Evolutionary conservation across 1,139 yeast genomes (phyloP).

Genomic region (Pichiaceae sp.): DNA sequence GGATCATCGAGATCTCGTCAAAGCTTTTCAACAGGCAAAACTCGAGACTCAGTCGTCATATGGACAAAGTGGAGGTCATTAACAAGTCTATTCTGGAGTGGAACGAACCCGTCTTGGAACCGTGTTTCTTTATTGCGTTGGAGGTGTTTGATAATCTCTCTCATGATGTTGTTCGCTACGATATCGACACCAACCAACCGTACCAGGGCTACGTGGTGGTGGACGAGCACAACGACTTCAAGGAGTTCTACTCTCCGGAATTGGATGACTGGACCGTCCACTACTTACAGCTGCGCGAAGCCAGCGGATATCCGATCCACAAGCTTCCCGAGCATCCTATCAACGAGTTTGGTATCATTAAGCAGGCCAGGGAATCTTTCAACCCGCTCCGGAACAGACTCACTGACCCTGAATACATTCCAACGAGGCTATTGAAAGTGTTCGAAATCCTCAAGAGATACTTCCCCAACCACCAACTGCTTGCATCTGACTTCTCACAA

Average conservation of each 20-base stretch:
- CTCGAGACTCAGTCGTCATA: constrained; percentile 25
- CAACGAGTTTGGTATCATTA: constrained; percentile 16
- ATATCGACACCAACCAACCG: constrained; percentile 58
- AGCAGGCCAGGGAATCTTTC: constrained; percentile 25
- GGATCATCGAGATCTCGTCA: constrained; percentile 69
- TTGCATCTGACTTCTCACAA: constrained; percentile 66
- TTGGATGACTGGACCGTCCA: constrained; percentile 54
- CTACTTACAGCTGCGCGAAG: constrained; percentile 47
- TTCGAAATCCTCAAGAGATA: constrained; percentile 53
- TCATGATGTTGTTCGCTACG: constrained; percentile 76
- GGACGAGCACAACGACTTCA: constrained; percentile 69
- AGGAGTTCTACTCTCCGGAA: constrained; percentile 64
- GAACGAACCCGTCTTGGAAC: constrained; percentile 54
- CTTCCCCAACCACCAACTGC: constrained; percentile 69
- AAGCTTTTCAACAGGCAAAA: constrained; percentile 60
- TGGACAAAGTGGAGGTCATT: constrained; percentile 53
- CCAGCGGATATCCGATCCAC: constrained; percentile 30
- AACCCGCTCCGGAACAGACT: constrained; percentile 61
- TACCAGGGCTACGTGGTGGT: constrained; percentile 72
- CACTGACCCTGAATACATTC: constrained; percentile 72
- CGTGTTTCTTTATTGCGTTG: constrained; percentile 72
- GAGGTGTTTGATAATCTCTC: constrained; percentile 84
- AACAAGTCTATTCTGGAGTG: constrained; percentile 74
- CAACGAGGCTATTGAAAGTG: constrained; percentile 64
- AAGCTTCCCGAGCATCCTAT: constrained; percentile 19